These are phyloP conservation scores for Lipomyces sp. DNA, from an alignment of 805 yeast species.

Conservation along the genomic window DNA sequence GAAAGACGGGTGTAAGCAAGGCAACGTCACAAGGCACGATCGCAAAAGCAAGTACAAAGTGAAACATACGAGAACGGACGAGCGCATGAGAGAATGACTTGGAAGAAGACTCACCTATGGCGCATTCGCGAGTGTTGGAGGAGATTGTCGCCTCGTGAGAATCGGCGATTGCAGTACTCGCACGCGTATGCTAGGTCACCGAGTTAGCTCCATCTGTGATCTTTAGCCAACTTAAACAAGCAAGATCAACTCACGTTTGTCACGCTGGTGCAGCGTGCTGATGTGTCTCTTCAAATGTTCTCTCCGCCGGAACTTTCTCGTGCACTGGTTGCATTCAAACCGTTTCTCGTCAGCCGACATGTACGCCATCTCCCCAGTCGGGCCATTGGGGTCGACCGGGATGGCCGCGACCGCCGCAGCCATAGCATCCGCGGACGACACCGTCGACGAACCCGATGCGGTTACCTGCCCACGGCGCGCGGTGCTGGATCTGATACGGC, in stretches of 20 bases:
- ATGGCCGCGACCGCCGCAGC: slow-evolving; percentile 6
- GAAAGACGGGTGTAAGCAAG: too few relatives aligned
- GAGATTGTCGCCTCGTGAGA: slow-evolving; percentile 63
- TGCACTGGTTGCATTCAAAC: slow-evolving; percentile 61
- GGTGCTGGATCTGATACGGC: neutral
- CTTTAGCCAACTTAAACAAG: neutral
- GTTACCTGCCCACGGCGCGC: neutral
- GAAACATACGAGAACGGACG: too few relatives aligned
- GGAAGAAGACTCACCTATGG: slow-evolving; percentile 7
- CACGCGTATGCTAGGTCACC: slow-evolving; percentile 49
- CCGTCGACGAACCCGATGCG: neutral
- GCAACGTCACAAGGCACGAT: too few relatives aligned
- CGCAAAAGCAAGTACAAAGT: too few relatives aligned
- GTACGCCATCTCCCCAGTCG: slow-evolving; percentile 4
- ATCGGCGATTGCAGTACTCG: slow-evolving; percentile 57
- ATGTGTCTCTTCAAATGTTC: slow-evolving; percentile 75
- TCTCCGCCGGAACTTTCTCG: slow-evolving; percentile 65
- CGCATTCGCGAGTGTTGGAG: slow-evolving; percentile 66
- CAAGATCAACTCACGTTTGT: slow-evolving; percentile 45
- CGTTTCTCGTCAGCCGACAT: slow-evolving; percentile 22
- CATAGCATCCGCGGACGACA: slow-evolving; percentile 4
- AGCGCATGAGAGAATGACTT: too few relatives aligned
- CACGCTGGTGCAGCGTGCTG: slow-evolving; percentile 65
- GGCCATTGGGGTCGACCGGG: neutral
- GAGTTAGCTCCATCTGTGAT: neutral